These are phyloP conservation scores for Lactarius hatsudake DNA, from an alignment of 768 basidiomycete genomes.

Conservation along the genomic window DNA sequence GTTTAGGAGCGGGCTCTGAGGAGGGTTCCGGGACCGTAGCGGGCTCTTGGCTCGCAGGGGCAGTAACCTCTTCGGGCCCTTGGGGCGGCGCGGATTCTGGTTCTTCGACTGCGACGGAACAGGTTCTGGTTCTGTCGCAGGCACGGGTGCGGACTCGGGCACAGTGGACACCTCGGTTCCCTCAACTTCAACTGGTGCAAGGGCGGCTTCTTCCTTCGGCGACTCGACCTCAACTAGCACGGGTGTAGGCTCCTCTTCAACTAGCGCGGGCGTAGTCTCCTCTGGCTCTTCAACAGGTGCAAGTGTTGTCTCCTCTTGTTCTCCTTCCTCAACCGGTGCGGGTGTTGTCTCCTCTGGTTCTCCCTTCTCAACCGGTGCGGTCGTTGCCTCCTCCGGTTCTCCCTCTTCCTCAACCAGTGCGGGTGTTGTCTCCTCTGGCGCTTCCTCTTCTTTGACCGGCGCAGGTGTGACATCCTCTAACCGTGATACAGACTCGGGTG, in stretches of 20 bases:
- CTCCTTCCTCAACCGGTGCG: background rate
- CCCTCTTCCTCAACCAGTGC: background rate
- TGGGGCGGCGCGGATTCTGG: background rate
- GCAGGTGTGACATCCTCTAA: background rate
- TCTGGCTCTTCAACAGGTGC: constrained; percentile 1
- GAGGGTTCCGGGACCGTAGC: background rate
- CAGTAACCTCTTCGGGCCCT: background rate
- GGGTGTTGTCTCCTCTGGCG: constrained; percentile 2
- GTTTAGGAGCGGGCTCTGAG: background rate
- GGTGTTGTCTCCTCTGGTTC: background rate
- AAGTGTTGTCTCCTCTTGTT: background rate
- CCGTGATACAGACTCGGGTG: constrained; percentile 4
- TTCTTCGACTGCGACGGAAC: background rate
- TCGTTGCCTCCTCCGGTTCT: background rate
- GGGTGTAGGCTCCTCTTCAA: background rate
- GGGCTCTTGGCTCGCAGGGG: background rate
- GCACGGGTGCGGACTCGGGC: constrained; percentile 3
- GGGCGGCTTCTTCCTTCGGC: constrained; percentile 11
- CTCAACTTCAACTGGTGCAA: background rate
- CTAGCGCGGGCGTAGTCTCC: constrained; percentile 1
- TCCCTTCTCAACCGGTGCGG: background rate
- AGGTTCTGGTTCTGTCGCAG: background rate
- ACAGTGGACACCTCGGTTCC: background rate
- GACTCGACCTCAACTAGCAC: background rate
- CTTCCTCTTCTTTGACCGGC: background rate